Conservation (phyloP, 2,329 filamentous ascomycete genomes). For the Emergomyces pasteurianus region DNA sequence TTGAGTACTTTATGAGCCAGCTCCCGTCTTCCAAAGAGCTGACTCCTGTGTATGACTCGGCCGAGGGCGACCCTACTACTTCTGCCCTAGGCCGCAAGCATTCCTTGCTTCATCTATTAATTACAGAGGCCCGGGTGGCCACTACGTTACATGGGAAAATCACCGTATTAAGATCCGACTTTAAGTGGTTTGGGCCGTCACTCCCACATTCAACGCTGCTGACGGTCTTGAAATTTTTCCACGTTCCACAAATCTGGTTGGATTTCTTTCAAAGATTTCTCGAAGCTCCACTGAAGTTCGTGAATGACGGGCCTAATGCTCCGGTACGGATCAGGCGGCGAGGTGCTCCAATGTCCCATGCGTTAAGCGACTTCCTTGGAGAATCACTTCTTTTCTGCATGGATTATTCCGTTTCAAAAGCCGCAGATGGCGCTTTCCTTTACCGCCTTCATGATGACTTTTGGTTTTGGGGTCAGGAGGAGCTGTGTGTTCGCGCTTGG, state of each 20-base stretch:
- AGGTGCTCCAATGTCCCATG: constrained; percentile 49
- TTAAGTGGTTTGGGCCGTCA: constrained; percentile 46
- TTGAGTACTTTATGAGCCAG: constrained; percentile 45
- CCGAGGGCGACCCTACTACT: constrained; percentile 24
- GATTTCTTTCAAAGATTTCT: constrained; percentile 49
- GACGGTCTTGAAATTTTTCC: constrained; percentile 47
- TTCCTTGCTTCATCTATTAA: constrained; percentile 44
- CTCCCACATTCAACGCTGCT: constrained; percentile 49
- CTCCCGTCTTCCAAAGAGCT: constrained; percentile 35
- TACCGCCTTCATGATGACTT: constrained; percentile 55
- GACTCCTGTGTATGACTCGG: constrained; percentile 29
- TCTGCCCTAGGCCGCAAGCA: constrained; percentile 42
- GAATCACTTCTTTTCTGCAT: constrained; percentile 53
- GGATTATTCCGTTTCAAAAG: constrained; percentile 51
- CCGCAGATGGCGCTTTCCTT: constrained; percentile 42
- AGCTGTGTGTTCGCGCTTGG: constrained; percentile 47
- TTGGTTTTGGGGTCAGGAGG: constrained; percentile 53
- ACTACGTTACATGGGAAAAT: constrained; percentile 37
- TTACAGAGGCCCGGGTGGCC: constrained; percentile 44
- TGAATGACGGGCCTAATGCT: constrained; percentile 39
- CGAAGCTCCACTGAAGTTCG: constrained; percentile 47
- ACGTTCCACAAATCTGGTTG: constrained; percentile 45
- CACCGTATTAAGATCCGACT: constrained; percentile 46
- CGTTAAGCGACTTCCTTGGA: constrained; percentile 47
- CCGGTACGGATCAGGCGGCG: constrained; percentile 37